Evolutionary conservation across 352 stramenopile genomes (phyloP).

Genomic region (Globisporangium yorkense): DNA sequence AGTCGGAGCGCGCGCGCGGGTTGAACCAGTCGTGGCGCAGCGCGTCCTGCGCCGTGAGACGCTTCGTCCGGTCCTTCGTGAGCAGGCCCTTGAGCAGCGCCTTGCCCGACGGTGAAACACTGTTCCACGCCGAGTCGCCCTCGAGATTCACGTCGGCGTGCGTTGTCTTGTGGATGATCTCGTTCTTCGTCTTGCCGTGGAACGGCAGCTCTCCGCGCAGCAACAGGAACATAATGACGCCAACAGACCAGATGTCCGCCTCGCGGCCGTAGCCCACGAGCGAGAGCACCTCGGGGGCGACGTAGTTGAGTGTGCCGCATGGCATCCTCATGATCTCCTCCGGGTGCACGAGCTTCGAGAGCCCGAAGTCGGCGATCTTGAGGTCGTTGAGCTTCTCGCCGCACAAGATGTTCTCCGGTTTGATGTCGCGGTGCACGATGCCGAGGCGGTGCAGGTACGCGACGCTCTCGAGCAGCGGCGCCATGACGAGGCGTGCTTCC

Average conservation of each 20-base stretch:
- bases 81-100: slow-evolving; percentile 73
- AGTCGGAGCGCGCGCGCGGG: slow-evolving; percentile 12
- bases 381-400: slow-evolving; percentile 82
- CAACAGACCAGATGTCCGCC: slow-evolving; percentile 91
- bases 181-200: slow-evolving; percentile 86
- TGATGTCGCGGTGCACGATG: slow-evolving; percentile 88
- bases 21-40: slow-evolving; percentile 82
- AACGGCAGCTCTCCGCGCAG: slow-evolving; percentile 88
- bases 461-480: slow-evolving; percentile 85
- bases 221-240: slow-evolving; percentile 92
- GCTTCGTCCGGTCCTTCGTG: slow-evolving; percentile 74
- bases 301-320: slow-evolving; percentile 91
- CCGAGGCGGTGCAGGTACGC: slow-evolving; percentile 89
- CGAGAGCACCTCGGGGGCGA: slow-evolving; percentile 90
- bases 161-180: slow-evolving; percentile 91
- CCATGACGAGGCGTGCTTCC: slow-evolving; percentile 84
- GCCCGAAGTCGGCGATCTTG: slow-evolving; percentile 91
- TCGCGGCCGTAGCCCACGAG: slow-evolving; percentile 86
- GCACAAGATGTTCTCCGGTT: slow-evolving; percentile 87
- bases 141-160: slow-evolving; percentile 82
- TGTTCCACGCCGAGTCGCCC: slow-evolving; percentile 45
- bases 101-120: slow-evolving; percentile 52
- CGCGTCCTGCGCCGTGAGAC: slow-evolving; percentile 77
- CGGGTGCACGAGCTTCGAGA: slow-evolving; percentile 90
- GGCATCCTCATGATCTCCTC: slow-evolving; percentile 93